phyloP scores from a whole-genome alignment of 371 early-diverging fungal genomes.

The Polyrhizophydium stewartii region DNA sequence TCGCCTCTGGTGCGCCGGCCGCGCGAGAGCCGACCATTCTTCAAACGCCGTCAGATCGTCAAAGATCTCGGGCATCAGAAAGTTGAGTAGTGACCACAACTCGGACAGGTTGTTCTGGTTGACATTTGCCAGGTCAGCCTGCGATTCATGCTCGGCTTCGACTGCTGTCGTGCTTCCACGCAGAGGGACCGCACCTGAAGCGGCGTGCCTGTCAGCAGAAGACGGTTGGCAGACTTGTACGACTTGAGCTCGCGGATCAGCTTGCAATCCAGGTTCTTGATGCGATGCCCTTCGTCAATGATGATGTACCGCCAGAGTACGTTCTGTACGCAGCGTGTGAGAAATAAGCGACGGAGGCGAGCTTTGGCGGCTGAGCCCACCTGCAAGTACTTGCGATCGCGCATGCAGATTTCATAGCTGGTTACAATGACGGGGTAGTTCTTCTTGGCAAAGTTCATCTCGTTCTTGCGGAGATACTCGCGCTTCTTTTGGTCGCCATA shows the following conservation, averaged over 20 bases:
- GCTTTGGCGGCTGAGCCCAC: too few relatives aligned
- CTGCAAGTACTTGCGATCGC: constrained; percentile 55
- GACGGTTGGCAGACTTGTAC: constrained; percentile 71
- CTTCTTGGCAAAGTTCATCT: constrained; percentile 53
- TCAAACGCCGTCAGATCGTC: constrained; percentile 84
- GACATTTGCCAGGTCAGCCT: too few relatives aligned
- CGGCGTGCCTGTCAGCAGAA: constrained; percentile 99
- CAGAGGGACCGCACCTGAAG: too few relatives aligned
- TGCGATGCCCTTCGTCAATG: constrained; percentile 98
- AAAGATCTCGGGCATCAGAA: constrained; percentile 94
- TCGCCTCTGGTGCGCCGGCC: constrained; percentile 64
- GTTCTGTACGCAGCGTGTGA: constrained; percentile 40
- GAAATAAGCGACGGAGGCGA: too few relatives aligned
- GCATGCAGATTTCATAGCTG: constrained; percentile 91
- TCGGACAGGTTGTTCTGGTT: constrained; percentile 98
- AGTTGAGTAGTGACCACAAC: constrained; percentile 98
- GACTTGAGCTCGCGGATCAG: constrained; percentile 83
- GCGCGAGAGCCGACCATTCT: constrained; percentile 44
- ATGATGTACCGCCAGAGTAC: constrained; percentile 93
- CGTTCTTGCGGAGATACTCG: constrained; percentile 66
- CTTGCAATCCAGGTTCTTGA: constrained; percentile 93
- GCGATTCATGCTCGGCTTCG: too few relatives aligned
- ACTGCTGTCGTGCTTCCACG: too few relatives aligned
- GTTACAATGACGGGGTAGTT: constrained; percentile 83
- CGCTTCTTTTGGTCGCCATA: constrained; percentile 84